phyloP scores from a whole-genome alignment of 2,329 filamentous ascomycete species.

The Fusarium hainanense region DNA sequence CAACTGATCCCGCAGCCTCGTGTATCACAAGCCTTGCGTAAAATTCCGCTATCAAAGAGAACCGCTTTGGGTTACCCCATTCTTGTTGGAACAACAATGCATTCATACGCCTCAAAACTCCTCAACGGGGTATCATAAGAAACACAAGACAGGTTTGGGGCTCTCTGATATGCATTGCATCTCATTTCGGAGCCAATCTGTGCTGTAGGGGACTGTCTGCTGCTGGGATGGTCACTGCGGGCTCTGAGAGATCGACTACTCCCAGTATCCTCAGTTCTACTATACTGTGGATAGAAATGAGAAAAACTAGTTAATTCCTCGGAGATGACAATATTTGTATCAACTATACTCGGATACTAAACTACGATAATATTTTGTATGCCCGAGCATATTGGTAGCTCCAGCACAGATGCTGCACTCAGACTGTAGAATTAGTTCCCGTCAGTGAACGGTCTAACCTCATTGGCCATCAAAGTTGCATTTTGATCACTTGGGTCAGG shows the following conservation, averaged over 20 bases:
- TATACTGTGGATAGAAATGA: neutral
- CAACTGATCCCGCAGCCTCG: slow-evolving; percentile 18
- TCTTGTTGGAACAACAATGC: neutral
- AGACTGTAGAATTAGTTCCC: neutral
- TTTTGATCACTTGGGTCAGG: slow-evolving; percentile 3
- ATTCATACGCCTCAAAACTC: neutral
- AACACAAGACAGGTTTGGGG: neutral
- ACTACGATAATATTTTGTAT: neutral
- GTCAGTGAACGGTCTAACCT: slow-evolving; percentile 14
- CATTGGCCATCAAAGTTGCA: slow-evolving; percentile 5
- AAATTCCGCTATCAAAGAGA: slow-evolving; percentile 10
- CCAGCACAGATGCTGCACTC: neutral
- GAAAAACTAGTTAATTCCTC: slow-evolving; percentile 1
- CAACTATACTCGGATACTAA: slow-evolving; percentile 6
- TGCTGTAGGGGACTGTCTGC: neutral
- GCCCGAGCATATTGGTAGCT: neutral
- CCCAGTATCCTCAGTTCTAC: neutral
- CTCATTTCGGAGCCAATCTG: neutral
- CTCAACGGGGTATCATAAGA: neutral
- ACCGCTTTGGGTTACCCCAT: neutral
- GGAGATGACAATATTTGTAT: slow-evolving; percentile 26
- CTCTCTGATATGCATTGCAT: neutral
- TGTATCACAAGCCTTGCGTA: slow-evolving; percentile 1
- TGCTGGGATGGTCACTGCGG: neutral
- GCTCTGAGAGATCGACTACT: neutral